Evolutionary conservation across 371 early-diverging fungal species (phyloP), one percentile per base, ranked within the genome.

Genomic region (Mortierella sp.): DNA sequence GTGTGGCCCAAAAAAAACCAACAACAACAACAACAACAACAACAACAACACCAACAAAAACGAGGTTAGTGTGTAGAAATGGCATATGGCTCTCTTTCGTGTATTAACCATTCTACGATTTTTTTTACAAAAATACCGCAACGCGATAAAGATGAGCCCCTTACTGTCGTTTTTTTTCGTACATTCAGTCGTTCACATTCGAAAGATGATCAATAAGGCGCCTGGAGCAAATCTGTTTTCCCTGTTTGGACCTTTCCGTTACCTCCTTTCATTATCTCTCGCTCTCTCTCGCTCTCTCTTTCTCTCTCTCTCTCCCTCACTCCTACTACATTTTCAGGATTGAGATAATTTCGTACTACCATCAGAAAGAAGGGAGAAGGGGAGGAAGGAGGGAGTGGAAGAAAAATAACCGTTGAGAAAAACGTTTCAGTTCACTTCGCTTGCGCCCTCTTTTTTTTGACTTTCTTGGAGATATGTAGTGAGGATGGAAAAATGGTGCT

Each of bases 401-500:
- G 34, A 42, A 42, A 68, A 68, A 34, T 38, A 68, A 24, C 42
- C 68, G 44, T 68, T 68, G 63, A 34, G 21, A 21, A 42, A 21
- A 42, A 24, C 68, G 68, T 68, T 68, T 68, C 68, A 68, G 34
- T 21, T 2, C 42, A 24, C 38, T 9, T 42, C 21, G 24, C 21
- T 38, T 9, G 68, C 10, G 24, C 68, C 68, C 68, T 68, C 65
- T 38, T 65, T 65, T 63, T 63, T 63, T 31, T 34, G n/a, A n/a
- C 16, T 3, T 58, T 58, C 14, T 11, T 26, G 3, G 10, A n/a
- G 58, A 13, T 5, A 28, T 58, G 3, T 11, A 2, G 3, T 2
- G 50, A 50, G 2, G 50, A 50, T 14, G 7, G 7, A 50, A 50
- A 58, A 28, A 58, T 28, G 28, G 5, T 58, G 13, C 28, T 9